These are phyloP conservation scores for Trichoderma orchidacearum DNA, from an alignment of 495 filamentous ascomycete genomes.

Conservation along the genomic window DNA sequence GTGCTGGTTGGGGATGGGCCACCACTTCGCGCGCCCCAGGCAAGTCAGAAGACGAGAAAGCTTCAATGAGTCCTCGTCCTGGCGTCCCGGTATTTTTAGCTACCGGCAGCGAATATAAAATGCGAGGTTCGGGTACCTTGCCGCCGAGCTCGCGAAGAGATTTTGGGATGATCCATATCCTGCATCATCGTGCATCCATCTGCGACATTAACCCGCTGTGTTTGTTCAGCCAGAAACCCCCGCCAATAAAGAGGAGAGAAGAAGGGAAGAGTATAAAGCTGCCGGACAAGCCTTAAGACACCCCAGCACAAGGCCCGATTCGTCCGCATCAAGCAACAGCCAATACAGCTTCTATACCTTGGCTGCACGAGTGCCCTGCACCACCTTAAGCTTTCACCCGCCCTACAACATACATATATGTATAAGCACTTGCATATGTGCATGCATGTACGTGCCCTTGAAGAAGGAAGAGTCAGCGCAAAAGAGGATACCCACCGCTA, in stretches of 20 bases:
- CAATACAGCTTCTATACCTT: neutral
- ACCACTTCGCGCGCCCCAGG: neutral
- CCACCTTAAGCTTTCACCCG: neutral
- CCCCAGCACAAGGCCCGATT: neutral
- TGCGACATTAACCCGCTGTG: neutral
- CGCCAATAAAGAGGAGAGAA: neutral
- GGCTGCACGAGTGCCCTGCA: no score
- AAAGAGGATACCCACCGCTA: conserved; percentile 7
- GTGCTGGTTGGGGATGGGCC: neutral
- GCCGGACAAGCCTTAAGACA: neutral
- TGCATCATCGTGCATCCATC: neutral
- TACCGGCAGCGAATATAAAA: neutral
- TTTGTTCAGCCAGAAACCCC: neutral
- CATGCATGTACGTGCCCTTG: conserved; percentile 1
- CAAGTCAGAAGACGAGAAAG: neutral
- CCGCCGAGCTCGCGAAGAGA: neutral
- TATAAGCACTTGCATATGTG: conserved; percentile 1
- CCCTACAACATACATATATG: neutral
- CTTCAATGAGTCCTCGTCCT: neutral
- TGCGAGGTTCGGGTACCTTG: neutral
- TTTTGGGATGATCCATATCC: neutral
- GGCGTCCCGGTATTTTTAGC: neutral
- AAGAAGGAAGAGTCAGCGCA: conserved; percentile 8
- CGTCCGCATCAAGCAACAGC: neutral
- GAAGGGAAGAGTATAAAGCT: neutral